Evolutionary conservation across 495 filamentous ascomycete genomes (phyloP).

Genomic region (Astrothelium subdiscretum): DNA sequence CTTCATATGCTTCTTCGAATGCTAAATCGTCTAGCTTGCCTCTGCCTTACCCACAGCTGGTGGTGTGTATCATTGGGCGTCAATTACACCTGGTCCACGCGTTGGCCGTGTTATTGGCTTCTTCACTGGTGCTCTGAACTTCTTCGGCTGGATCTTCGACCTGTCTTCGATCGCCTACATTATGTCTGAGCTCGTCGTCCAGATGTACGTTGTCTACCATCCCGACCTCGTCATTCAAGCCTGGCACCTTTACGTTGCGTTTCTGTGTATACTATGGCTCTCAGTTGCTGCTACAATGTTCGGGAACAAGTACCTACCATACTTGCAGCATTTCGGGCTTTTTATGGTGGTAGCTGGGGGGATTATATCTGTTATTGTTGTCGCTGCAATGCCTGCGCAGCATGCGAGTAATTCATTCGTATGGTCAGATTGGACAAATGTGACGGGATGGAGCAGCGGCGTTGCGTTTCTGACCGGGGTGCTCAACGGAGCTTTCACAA

Average conservation of each 20-base stretch:
- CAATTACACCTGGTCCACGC: constrained; percentile 55
- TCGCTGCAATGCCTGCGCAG: constrained; percentile 58
- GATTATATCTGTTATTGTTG: constrained; percentile 60
- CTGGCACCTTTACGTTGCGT: constrained; percentile 70
- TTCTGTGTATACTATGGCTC: constrained; percentile 56
- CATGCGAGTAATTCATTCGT: constrained; percentile 49
- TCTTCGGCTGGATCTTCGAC: constrained; percentile 63
- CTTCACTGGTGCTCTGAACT: constrained; percentile 73
- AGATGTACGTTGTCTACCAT: constrained; percentile 64
- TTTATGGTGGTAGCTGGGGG: constrained; percentile 59
- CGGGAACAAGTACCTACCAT: constrained; percentile 54
- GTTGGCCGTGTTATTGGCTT: constrained; percentile 61
- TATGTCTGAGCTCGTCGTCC: constrained; percentile 52
- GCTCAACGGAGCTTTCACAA: constrained; percentile 74
- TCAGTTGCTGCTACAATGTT: constrained; percentile 55
- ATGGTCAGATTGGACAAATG: constrained; percentile 51
- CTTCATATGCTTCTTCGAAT: neutral
- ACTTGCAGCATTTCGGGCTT: constrained; percentile 53
- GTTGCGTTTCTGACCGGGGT: constrained; percentile 73
- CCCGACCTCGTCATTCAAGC: constrained; percentile 46
- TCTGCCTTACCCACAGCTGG: constrained; percentile 68
- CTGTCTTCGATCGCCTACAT: constrained; percentile 58
- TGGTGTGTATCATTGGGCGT: constrained; percentile 84
- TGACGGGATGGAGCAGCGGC: constrained; percentile 58
- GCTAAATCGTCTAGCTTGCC: constrained; percentile 40